Evolutionary conservation across 202 grass and related monocot genomes (phyloP).

Genomic region (Zoysia matrella): DNA sequence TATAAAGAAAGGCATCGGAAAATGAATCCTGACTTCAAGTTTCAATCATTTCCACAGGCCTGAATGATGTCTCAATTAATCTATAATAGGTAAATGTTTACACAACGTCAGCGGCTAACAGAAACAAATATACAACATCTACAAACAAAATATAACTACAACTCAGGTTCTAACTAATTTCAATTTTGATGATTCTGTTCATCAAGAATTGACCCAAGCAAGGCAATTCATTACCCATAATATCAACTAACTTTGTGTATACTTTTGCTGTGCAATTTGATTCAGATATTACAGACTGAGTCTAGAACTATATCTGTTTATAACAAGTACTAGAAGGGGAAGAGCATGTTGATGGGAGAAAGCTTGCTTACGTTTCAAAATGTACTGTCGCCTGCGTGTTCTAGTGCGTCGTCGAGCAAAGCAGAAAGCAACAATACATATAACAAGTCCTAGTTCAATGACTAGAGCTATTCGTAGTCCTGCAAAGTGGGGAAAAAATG

Average conservation of each 20-base stretch:
- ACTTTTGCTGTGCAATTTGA: neutral
- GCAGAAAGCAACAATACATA: constrained; percentile 58
- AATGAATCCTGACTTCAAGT: neutral
- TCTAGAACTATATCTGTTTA: neutral
- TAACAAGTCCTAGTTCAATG: constrained; percentile 62
- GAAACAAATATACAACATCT: neutral
- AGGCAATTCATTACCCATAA: neutral
- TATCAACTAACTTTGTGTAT: neutral
- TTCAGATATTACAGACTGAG: neutral
- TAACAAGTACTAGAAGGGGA: neutral
- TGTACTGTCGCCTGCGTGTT: constrained; percentile 53
- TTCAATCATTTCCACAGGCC: neutral
- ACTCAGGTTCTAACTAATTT: neutral
- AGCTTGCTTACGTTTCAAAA: constrained; percentile 67
- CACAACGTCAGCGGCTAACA: neutral
- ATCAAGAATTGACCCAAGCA: neutral
- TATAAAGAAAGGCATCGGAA: neutral
- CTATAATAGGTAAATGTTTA: neutral
- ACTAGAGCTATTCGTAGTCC: constrained; percentile 60
- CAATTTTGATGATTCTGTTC: neutral
- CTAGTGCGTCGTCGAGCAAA: constrained; percentile 48
- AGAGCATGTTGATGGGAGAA: constrained; percentile 8
- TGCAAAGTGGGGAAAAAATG: constrained; percentile 39
- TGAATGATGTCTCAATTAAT: neutral
- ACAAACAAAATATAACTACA: neutral